Evolutionary conservation across 371 early-diverging fungal genomes (phyloP).

Genomic region (Apophysomyces elegans): DNA sequence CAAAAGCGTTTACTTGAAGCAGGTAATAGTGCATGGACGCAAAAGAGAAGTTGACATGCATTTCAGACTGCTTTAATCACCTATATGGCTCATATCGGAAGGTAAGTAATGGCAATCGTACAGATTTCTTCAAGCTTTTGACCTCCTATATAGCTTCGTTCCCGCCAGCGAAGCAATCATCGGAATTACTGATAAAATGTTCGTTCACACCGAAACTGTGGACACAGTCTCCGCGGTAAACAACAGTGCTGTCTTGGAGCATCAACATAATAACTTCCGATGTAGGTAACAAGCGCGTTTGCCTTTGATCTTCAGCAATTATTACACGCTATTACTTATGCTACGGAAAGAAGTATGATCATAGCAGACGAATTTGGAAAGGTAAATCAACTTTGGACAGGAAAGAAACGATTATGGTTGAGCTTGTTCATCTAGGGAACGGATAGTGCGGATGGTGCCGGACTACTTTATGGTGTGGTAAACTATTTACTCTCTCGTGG

Average conservation of each 20-base stretch:
- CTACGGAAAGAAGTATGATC: conserved; percentile 58
- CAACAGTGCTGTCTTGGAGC: not conserved
- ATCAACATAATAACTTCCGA: not conserved
- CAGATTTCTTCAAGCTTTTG: not conserved
- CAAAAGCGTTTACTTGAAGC: conserved; percentile 80
- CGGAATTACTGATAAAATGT: conserved; percentile 90
- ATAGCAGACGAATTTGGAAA: conserved; percentile 70
- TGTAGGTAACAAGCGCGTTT: conserved; percentile 73
- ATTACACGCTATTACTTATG: conserved; percentile 53
- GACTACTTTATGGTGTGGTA: conserved; percentile 62
- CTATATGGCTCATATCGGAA: conserved; percentile 85
- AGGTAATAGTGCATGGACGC: conserved; percentile 41
- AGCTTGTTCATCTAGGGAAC: conserved; percentile 38
- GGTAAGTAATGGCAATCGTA: conserved; percentile 22
- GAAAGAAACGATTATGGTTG: not conserved
- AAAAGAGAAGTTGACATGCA: not conserved
- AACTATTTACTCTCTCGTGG: conserved; percentile 50
- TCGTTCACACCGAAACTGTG: conserved; percentile 72
- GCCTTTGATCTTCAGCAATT: conserved; percentile 73
- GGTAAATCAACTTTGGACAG: conserved; percentile 20
- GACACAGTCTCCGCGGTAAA: conserved; percentile 58
- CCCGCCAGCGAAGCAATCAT: conserved; percentile 84
- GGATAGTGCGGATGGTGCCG: conserved; percentile 58
- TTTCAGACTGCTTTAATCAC: conserved; percentile 66
- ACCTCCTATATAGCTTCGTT: conserved; percentile 67